Evolutionary conservation across 352 stramenopile species (phyloP), one percentile per base, ranked within the genome.

Genomic region (Lagenidium giganteum): DNA sequence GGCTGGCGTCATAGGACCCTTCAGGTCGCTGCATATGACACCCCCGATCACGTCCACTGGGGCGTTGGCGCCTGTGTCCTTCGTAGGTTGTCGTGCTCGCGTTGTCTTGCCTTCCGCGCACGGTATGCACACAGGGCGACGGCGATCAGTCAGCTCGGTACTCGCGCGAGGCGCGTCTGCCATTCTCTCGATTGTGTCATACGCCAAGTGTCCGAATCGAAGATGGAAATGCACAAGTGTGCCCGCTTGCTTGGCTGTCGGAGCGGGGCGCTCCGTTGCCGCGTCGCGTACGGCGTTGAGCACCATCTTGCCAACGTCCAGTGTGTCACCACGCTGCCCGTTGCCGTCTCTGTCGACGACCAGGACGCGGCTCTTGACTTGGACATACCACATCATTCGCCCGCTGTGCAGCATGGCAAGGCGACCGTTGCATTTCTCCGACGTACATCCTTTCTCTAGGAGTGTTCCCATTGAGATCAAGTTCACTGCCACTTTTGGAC

Each of bases 41-140:
- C 12, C 51, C 0, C 42, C 50, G 2, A 51, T 18, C 1, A 4
- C 2, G n/a, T 47, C 53, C 0, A 30, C 52, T 3, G 53, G 39
- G 18, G 53, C 17, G 17, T 28, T 52, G 5, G n/a, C 4, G 0
- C 46, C 31, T 0, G 32, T 40, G 35, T 57, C 40, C 29, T 52
- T 11, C 18, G 27, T 36, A 5, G 53, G 32, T 31, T 62, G 46
- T 14, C 5, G 0, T 0, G 31, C 39, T 2, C 21, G 13, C 0
- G 31, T 57, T 24, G 50, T 24, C 41, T 61, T 61, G 14, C 46
- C 52, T 22, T 61, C 16, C 0, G 52, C 45, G 20, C 52, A 61
- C 0, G 37, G 42, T 9, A 45, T 13, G 8, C 52, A 61, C 18
- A 44, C 13, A 16, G 17, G 12, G 2, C 38, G 26, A 22, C 17